A percentile compares a stretch with the other conserved stretches of the same genome.
Conservation (phyloP, 768 basidiomycete species). For the Lactarius vividus region DNA sequence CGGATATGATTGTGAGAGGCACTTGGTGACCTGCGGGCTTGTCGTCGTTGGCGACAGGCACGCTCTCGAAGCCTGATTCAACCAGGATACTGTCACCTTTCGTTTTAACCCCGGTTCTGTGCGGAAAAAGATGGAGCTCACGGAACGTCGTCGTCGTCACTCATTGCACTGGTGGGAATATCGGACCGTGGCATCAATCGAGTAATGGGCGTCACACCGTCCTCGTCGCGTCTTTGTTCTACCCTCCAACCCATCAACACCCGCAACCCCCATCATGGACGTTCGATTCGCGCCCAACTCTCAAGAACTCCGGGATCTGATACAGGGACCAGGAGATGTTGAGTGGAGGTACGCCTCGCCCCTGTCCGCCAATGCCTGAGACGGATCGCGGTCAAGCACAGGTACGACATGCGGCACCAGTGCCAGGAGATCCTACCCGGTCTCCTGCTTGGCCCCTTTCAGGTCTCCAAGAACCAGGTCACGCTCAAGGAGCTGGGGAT, state of each 20-base stretch:
- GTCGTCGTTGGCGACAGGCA: background rate
- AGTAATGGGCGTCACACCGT: slow-evolving; percentile 1
- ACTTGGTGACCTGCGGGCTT: slow-evolving; percentile 41
- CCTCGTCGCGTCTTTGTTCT: slow-evolving; percentile 9
- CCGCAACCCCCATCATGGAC: background rate
- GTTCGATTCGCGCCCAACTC: slow-evolving; percentile 14
- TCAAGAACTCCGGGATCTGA: slow-evolving; percentile 49
- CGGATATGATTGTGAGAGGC: slow-evolving; percentile 92
- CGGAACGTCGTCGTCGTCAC: slow-evolving; percentile 22
- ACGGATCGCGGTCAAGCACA: slow-evolving; percentile 32
- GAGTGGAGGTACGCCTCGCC: slow-evolving; percentile 70
- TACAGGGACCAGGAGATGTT: slow-evolving; percentile 77
- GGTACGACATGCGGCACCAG: slow-evolving; percentile 95
- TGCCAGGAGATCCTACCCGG: slow-evolving; percentile 88
- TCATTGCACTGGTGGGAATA: slow-evolving; percentile 8
- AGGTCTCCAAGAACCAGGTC: slow-evolving; percentile 79
- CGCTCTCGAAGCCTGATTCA: slow-evolving; percentile 2
- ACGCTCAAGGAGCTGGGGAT: slow-evolving; percentile 62
- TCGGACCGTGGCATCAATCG: slow-evolving; percentile 6
- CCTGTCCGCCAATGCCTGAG: slow-evolving; percentile 1
- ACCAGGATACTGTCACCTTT: slow-evolving; percentile 10
- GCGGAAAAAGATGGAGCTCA: slow-evolving; percentile 4
- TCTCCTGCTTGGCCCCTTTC: slow-evolving; percentile 82
- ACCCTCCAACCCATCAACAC: background rate
- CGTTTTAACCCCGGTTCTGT: background rate